A percentile compares a stretch with the other conserved stretches of the same genome.
Conservation (phyloP, 306 rosid species). For the Abrus pulchellus region DNA sequence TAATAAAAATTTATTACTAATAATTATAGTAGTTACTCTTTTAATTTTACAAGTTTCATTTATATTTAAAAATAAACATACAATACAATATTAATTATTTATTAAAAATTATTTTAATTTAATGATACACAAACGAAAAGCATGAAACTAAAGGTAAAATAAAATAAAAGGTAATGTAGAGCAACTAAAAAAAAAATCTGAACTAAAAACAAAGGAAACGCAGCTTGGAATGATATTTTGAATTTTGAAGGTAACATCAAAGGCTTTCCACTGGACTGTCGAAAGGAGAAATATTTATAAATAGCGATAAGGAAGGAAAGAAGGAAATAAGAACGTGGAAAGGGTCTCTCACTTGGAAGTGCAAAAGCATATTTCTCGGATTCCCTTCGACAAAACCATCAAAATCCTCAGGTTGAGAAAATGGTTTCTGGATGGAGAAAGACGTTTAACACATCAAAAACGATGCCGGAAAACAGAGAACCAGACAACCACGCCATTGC, state of each 20-base stretch:
- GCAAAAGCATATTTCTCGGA: neutral
- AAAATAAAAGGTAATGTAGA: too few species aligned
- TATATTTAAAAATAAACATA: too few species aligned
- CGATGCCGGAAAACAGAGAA: slow-evolving; percentile 49
- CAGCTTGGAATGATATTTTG: neutral
- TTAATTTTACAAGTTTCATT: too few species aligned
- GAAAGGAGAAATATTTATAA: neutral
- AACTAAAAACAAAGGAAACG: too few species aligned
- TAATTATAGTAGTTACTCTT: too few species aligned
- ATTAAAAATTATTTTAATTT: too few species aligned
- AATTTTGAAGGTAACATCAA: neutral
- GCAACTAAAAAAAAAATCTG: too few species aligned
- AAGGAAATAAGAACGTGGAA: neutral
- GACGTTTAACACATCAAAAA: slow-evolving; percentile 69
- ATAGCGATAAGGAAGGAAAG: neutral
- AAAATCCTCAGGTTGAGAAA: slow-evolving; percentile 28
- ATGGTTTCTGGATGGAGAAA: slow-evolving; percentile 97
- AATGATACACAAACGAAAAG: too few species aligned
- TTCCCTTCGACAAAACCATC: slow-evolving; percentile 14
- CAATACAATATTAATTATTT: too few species aligned
- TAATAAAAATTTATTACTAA: too few species aligned
- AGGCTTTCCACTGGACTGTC: neutral
- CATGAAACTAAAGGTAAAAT: too few species aligned
- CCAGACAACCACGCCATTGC: too few species aligned
- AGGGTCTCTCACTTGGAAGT: neutral